These are phyloP conservation scores for Diplotaxis tenuifolia DNA, from an alignment of 345 rosid species.

Conservation along the genomic window DNA sequence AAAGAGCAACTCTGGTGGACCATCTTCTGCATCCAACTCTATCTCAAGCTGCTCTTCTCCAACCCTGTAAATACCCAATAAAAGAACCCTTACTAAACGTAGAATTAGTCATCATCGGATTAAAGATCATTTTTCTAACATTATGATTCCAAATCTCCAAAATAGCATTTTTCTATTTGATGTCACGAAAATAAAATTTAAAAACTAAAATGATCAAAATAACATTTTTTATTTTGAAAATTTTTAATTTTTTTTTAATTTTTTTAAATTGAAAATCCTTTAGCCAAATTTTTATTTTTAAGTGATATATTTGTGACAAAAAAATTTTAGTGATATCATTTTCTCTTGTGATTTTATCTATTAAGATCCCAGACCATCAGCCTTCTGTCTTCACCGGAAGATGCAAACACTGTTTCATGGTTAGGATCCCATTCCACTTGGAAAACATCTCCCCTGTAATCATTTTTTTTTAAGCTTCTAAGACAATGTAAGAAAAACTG, in stretches of 20 bases:
- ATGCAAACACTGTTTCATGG: conserved; percentile 87
- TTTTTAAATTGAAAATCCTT: too few species aligned
- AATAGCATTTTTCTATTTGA: too few species aligned
- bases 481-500: conserved; percentile 6
- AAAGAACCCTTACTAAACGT: background rate
- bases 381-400: conserved; percentile 91
- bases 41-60: conserved; percentile 85
- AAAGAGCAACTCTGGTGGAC: conserved; percentile 90
- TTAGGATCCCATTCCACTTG: conserved; percentile 99
- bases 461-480: background rate
- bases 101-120: background rate
- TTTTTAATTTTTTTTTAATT: too few species aligned
- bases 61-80: conserved; percentile 44
- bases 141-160: too few species aligned
- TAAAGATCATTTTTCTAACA: background rate
- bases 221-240: too few species aligned
- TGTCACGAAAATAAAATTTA: too few species aligned
- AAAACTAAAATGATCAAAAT: too few species aligned
- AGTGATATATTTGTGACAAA: too few species aligned
- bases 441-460: conserved; percentile 58
- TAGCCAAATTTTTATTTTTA: too few species aligned
- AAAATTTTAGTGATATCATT: too few species aligned
- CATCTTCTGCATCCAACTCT: conserved; percentile 79
- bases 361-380: conserved; percentile 89
- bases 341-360: too few species aligned